Evolutionary conservation across 495 filamentous ascomycete genomes (phyloP).

Genomic region (Penicillium canescens): DNA sequence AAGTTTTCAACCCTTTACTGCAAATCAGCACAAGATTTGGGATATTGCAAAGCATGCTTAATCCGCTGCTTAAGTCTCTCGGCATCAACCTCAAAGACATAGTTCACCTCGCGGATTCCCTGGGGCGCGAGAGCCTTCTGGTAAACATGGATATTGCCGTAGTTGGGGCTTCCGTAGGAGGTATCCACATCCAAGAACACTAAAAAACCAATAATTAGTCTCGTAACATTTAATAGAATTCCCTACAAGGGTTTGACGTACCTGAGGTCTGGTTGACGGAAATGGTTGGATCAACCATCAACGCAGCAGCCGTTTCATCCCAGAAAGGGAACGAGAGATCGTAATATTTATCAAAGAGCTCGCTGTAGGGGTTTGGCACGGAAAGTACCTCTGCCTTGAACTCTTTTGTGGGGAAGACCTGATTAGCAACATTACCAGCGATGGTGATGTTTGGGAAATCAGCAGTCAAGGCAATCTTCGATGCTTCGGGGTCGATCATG

Average conservation of each 20-base stretch:
- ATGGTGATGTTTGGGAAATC: slow-evolving; percentile 42
- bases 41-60: slow-evolving; percentile 30
- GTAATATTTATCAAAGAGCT: slow-evolving; percentile 35
- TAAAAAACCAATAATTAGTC: background rate
- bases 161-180: slow-evolving; percentile 36
- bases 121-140: slow-evolving; percentile 31
- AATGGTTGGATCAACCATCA: slow-evolving; percentile 35
- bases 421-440: slow-evolving; percentile 42
- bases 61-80: slow-evolving; percentile 30
- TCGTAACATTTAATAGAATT: background rate
- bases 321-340: slow-evolving; percentile 37
- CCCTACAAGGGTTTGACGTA: slow-evolving; percentile 3
- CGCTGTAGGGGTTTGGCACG: slow-evolving; percentile 27
- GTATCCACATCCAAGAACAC: slow-evolving; percentile 36
- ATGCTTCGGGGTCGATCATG: slow-evolving; percentile 44
- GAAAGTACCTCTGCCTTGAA: slow-evolving; percentile 27
- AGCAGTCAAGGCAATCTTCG: slow-evolving; percentile 41
- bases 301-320: slow-evolving; percentile 42
- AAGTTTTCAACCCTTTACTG: background rate
- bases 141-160: slow-evolving; percentile 36
- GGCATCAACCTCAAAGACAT: slow-evolving; percentile 34
- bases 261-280: slow-evolving; percentile 30
- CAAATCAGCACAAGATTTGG: slow-evolving; percentile 22
- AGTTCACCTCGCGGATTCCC: slow-evolving; percentile 31
- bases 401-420: slow-evolving; percentile 28